Base-by-base conservation (phyloP, 805 yeast species). In the Barnettozyma botsteinii region DNA sequence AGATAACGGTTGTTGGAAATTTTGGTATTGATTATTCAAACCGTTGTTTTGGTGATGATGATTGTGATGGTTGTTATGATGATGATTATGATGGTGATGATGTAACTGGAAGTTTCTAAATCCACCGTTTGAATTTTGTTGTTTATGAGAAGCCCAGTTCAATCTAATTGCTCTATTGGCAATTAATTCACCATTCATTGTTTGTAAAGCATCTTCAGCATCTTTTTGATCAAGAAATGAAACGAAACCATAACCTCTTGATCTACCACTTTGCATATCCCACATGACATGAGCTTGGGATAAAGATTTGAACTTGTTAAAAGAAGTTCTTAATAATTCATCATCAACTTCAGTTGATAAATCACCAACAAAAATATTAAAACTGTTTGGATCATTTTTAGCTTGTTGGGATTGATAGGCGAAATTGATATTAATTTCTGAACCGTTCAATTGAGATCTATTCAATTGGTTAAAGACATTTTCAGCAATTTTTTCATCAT, bases 231-330 rank as follows among this genome's bases (percentile, higher is more conserved):
- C 74, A 21, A 66, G 60, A 54, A 88, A 88, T 1, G 91, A 80
- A 11, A 86, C 93, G 61, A 88, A 87, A 3, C 96, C 96, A 56
- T 87, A 87, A 27, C 96, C 95, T 63, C 96, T 72, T 3, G 95
- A 85, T 57, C 95, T 72, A 31, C 94, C 93, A 20, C 93, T 82
- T 59, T 85, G 89, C 94, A 86, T 85, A 59, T 88, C 96, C 96
- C 96, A 87, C 96, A 87, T 88, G 24, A 87, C 96, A 51, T 87
- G 88, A 11, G 95, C 96, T 59, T 85, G 93, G 34, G 76, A 65
- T 52, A 84, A 66, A 1, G 87, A 73, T 14, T 69, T 66, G 59
- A 74, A 83, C 41, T 67, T 65, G 5, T 66, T 50, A 56, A 87
- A 87, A 11, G 82, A 69, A 32, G 60, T 63, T 37, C 68, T 68